Percentiles rank a stretch among this genome's conserved stretches.
Conservation (phyloP, 73 alveolate species). For the Tetrahymena malaccensis region DNA sequence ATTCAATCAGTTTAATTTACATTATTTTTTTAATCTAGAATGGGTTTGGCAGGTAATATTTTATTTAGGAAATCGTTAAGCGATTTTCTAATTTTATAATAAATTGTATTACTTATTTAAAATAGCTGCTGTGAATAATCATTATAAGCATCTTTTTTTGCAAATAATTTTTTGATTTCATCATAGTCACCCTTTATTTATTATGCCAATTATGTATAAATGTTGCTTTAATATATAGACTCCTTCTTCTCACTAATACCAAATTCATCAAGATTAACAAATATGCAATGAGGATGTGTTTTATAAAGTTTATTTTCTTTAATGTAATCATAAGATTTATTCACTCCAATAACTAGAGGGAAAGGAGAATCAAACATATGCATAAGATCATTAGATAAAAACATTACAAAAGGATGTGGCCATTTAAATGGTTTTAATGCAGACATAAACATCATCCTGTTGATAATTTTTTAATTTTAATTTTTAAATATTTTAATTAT, state of each 20-base stretch:
- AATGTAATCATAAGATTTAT: not conserved
- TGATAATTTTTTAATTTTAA: not conserved
- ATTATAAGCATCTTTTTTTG: not conserved
- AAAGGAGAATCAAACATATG: not conserved
- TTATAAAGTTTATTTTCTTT: not conserved
- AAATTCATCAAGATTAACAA: not conserved
- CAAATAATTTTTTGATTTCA: not conserved
- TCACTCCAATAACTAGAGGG: not conserved
- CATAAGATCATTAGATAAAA: not conserved
- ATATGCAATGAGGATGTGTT: not conserved
- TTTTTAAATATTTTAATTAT: not conserved
- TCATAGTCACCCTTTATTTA: not conserved
- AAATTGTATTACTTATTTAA: not conserved
- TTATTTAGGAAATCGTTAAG: not conserved
- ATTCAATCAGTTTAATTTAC: not conserved
- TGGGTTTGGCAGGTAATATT: not conserved
- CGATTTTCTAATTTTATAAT: not conserved
- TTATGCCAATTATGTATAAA: not conserved
- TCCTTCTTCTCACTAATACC: not conserved
- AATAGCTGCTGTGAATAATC: not conserved
- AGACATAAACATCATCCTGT: not conserved
- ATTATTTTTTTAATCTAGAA: not conserved
- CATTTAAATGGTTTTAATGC: not conserved
- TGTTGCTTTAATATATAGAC: not conserved
- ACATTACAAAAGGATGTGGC: not conserved